Evolutionary conservation across 306 rosid species (phyloP).

Genomic region (Quercus mongolica): DNA sequence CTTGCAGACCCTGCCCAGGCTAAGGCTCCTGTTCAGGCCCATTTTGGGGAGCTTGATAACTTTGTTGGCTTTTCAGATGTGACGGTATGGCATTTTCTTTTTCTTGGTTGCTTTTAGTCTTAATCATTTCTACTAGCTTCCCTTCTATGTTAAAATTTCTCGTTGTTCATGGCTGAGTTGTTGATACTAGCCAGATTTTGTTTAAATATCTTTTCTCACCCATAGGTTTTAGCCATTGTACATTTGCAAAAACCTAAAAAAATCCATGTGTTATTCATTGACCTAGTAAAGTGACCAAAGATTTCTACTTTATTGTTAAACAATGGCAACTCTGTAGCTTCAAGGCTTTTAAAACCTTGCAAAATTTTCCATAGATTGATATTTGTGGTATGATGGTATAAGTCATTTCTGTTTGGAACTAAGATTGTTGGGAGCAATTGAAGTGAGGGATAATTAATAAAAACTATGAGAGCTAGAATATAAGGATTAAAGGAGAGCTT

Average conservation of each 20-base stretch:
- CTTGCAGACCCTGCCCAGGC: constrained; percentile 93
- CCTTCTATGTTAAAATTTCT: background rate
- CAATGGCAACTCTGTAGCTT: background rate
- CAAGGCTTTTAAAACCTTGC: background rate
- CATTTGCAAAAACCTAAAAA: background rate
- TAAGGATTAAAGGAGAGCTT: background rate
- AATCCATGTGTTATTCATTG: background rate
- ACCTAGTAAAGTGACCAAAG: background rate
- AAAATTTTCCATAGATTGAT: background rate
- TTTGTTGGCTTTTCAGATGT: constrained; percentile 93
- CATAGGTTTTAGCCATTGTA: background rate
- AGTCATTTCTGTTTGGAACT: background rate
- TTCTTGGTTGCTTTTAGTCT: background rate
- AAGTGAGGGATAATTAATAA: background rate
- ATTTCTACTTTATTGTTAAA: background rate
- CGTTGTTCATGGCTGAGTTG: background rate
- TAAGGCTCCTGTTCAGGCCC: constrained; percentile 92
- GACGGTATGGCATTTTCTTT: constrained; percentile 48
- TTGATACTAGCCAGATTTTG: background rate
- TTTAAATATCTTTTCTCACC: background rate
- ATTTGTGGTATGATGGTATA: background rate
- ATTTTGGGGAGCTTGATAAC: constrained; percentile 87
- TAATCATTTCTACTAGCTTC: background rate
- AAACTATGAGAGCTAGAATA: background rate
- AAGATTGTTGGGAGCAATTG: background rate